A percentile compares a stretch with the other conserved stretches of the same genome.
These are phyloP conservation scores for Globisporangium lucens DNA, from an alignment of 352 stramenopile species.

Conservation along the genomic window DNA sequence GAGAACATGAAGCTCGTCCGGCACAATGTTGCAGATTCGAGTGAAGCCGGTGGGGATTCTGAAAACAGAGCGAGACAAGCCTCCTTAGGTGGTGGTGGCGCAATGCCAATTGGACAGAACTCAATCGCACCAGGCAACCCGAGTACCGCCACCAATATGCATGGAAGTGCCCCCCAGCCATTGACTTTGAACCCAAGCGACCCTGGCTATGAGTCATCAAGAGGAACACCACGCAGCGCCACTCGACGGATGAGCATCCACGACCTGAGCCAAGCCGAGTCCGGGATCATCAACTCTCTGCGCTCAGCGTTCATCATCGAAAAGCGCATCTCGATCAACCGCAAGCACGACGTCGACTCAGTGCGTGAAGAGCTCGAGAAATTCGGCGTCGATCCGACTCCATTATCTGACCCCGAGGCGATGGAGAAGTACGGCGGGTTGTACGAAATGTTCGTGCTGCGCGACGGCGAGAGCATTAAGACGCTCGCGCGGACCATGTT, in stretches of 20 bases:
- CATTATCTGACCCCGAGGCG: constrained; percentile 19
- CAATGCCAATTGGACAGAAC: not conserved
- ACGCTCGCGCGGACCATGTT: constrained; percentile 52
- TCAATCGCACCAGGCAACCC: no score
- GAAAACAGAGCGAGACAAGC: not conserved
- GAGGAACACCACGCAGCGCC: constrained; percentile 22
- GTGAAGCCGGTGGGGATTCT: not conserved
- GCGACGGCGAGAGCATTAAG: constrained; percentile 66
- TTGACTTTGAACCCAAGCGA: no score
- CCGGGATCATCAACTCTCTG: constrained; percentile 50
- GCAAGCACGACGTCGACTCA: constrained; percentile 30
- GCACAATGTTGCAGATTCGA: not conserved
- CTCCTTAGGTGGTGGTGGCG: not conserved
- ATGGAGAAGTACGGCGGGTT: constrained; percentile 45
- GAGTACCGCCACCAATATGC: no score
- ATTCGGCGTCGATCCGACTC: constrained; percentile 39
- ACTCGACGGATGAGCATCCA: constrained; percentile 37
- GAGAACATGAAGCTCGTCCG: constrained; percentile 31
- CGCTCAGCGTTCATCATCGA: constrained; percentile 65
- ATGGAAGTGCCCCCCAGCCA: no score
- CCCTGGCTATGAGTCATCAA: not conserved
- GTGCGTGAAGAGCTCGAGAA: constrained; percentile 55
- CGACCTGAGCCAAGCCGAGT: constrained; percentile 49
- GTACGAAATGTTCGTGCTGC: constrained; percentile 67
- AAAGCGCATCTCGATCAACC: constrained; percentile 62